Percentiles rank a stretch among this genome's conserved stretches.
Conservation (phyloP, 306 rosid genomes). For the Trifolium repens region DNA sequence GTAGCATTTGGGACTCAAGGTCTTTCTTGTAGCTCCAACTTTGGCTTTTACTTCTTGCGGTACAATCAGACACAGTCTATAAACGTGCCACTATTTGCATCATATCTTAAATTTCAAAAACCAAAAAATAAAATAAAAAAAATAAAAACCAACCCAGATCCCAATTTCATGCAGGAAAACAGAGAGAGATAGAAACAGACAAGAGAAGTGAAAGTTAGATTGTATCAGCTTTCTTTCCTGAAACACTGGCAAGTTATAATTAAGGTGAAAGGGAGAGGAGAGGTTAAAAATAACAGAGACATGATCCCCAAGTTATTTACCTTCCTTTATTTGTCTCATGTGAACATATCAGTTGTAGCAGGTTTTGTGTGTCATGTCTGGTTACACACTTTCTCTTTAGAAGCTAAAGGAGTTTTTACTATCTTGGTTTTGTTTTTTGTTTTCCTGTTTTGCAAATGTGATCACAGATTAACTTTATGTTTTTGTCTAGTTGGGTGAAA, state of each 20-base stretch:
- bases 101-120: constrained; percentile 24
- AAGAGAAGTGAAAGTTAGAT: constrained; percentile 46
- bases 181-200: constrained; percentile 45
- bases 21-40: constrained; percentile 36
- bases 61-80: constrained; percentile 35
- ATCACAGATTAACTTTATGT: constrained; percentile 7
- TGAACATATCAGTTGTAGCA: constrained; percentile 49
- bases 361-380: constrained; percentile 41
- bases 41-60: constrained; percentile 34
- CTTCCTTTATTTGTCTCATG: constrained; percentile 53
- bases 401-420: constrained; percentile 45
- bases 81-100: constrained; percentile 13
- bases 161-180: constrained; percentile 47
- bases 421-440: constrained; percentile 12
- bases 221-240: constrained; percentile 55
- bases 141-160: constrained; percentile 43
- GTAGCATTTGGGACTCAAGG: constrained; percentile 50
- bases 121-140: not conserved
- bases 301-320: constrained; percentile 37
- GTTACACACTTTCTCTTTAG: constrained; percentile 48
- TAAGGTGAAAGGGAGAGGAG: constrained; percentile 50
- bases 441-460: constrained; percentile 33
- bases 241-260: constrained; percentile 53
- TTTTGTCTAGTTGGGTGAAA: not conserved
- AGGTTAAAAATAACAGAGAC: constrained; percentile 40